Evolutionary conservation across 192 early-diverging fungal species (phyloP).

Genomic region (Phlyctochytrium bullatum): DNA sequence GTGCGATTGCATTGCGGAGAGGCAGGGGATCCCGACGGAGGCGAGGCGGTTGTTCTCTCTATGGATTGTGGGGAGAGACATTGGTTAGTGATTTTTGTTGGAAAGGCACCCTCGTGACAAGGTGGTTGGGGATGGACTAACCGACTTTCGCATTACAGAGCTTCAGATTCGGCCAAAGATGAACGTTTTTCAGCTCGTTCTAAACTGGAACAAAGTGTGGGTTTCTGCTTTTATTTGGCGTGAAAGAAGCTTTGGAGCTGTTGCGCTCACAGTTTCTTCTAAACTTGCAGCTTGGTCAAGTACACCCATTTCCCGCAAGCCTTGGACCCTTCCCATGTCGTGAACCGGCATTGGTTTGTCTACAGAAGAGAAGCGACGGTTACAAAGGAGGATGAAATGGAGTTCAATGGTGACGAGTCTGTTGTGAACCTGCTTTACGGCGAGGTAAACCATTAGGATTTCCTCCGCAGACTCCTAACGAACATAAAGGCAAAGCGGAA

Average conservation of each 20-base stretch:
- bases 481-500: slow-evolving; percentile 49
- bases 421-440: slow-evolving; percentile 50
- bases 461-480: slow-evolving; percentile 8
- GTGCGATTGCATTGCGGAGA: slow-evolving; percentile 43
- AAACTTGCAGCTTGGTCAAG: slow-evolving; percentile 52
- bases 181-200: slow-evolving; percentile 49
- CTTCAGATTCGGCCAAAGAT: slow-evolving; percentile 49
- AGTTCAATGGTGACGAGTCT: slow-evolving; percentile 21
- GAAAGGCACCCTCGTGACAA: background rate
- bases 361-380: slow-evolving; percentile 49
- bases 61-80: slow-evolving; percentile 55
- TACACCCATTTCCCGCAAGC: slow-evolving; percentile 60
- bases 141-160: slow-evolving; percentile 29
- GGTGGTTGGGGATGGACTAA: background rate
- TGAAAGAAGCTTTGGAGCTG: no score
- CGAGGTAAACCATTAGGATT: slow-evolving; percentile 33
- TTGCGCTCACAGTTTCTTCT: background rate
- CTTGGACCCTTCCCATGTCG: slow-evolving; percentile 41
- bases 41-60: slow-evolving; percentile 43
- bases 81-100: slow-evolving; percentile 41
- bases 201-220: slow-evolving; percentile 43
- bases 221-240: slow-evolving; percentile 5
- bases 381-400: slow-evolving; percentile 29
- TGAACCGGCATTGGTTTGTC: slow-evolving; percentile 58
- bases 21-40: slow-evolving; percentile 35